A percentile compares a stretch with the other conserved stretches of the same genome.
These are phyloP conservation scores for Obelidium mucronatum DNA, from an alignment of 192 early-diverging fungal species.

Conservation along the genomic window DNA sequence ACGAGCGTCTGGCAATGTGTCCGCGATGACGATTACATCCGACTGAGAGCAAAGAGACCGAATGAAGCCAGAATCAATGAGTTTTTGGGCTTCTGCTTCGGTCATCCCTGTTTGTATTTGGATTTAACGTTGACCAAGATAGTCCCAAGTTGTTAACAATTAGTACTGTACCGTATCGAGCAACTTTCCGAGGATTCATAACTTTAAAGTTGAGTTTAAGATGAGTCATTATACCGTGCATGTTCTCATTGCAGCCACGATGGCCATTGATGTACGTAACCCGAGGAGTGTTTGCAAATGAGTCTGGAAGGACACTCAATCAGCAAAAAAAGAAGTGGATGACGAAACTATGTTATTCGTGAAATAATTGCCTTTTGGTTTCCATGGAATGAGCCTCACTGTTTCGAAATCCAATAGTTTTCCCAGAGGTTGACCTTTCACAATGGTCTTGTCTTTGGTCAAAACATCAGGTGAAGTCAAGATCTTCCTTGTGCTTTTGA, in stretches of 20 bases:
- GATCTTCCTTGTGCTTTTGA: no score
- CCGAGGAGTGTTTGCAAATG: conserved; percentile 12
- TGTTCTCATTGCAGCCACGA: conserved; percentile 26
- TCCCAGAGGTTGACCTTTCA: no score
- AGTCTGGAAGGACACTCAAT: neutral
- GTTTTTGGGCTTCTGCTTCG: neutral
- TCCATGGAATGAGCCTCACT: neutral
- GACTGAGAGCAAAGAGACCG: neutral
- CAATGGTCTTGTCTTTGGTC: neutral
- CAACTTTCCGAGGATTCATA: conserved; percentile 19
- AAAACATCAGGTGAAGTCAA: neutral
- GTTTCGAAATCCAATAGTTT: neutral
- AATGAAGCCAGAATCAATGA: conserved; percentile 8
- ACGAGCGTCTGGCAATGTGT: conserved; percentile 29
- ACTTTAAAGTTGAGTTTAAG: conserved; percentile 15
- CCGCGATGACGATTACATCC: conserved; percentile 28
- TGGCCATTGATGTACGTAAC: conserved; percentile 24
- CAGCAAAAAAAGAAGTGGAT: no score
- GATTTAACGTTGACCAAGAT: neutral
- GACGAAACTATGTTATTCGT: no score
- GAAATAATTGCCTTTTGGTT: neutral
- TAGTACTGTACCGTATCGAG: conserved; percentile 11
- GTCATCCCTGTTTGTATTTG: no score
- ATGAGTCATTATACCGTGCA: conserved; percentile 3
- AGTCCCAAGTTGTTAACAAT: neutral